A percentile compares a stretch with the other conserved stretches of the same genome.
phyloP scores from a whole-genome alignment of 306 rosid genomes.

The Medicago ruthenica region DNA sequence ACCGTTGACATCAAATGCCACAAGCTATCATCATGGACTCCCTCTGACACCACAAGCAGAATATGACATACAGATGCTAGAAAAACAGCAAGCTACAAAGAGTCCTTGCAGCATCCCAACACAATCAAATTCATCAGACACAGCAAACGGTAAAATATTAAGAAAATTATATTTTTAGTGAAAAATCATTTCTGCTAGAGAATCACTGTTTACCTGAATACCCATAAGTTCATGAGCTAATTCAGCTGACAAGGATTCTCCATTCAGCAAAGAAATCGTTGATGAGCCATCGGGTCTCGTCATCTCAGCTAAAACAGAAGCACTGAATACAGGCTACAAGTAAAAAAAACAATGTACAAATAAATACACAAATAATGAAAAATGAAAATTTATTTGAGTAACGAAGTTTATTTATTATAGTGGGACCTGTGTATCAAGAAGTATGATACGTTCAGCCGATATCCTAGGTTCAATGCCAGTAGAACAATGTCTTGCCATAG shows the following conservation, averaged over 20 bases:
- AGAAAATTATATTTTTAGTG: not conserved
- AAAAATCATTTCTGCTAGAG: not conserved
- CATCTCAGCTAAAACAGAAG: conserved; percentile 84
- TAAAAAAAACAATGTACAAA: not conserved
- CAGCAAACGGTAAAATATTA: not conserved
- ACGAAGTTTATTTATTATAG: conserved; percentile 8
- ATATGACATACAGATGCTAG: conserved; percentile 46
- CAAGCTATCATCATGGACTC: conserved; percentile 73
- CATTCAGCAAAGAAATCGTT: conserved; percentile 63
- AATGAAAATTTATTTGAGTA: not conserved
- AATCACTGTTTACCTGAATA: conserved; percentile 67
- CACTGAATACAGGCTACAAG: conserved; percentile 81
- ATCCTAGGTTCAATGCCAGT: conserved; percentile 89
- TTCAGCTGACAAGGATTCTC: conserved; percentile 79
- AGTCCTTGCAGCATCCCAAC: conserved; percentile 69
- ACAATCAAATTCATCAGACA: conserved; percentile 49
- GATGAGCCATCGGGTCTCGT: conserved; percentile 91
- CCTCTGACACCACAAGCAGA: conserved; percentile 68
- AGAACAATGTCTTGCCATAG: conserved; percentile 85
- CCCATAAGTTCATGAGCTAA: conserved; percentile 84
- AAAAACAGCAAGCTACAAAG: conserved; percentile 57
- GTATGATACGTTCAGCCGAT: conserved; percentile 81
- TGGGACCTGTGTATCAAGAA: conserved; percentile 85
- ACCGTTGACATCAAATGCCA: conserved; percentile 91
- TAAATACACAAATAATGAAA: conserved; percentile 10